Evolutionary conservation across 1,284 basidiomycete species (phyloP).

Genomic region (Trichosporon asahii): DNA sequence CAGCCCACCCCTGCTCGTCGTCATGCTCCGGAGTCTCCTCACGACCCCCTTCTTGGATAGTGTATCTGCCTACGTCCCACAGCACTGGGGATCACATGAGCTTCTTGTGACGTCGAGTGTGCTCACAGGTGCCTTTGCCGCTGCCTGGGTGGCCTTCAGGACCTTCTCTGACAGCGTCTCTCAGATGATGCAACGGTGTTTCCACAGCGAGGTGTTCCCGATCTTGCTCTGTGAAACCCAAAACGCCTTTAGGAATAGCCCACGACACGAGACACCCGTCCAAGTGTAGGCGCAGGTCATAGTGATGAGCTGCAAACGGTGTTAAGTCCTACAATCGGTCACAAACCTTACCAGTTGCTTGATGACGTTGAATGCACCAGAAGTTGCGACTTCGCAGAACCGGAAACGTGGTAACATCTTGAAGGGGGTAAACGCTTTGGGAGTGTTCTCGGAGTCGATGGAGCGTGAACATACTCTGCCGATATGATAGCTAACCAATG

Average conservation of each 20-base stretch:
- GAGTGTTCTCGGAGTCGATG: background rate
- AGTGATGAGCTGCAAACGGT: conserved; percentile 35
- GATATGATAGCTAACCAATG: too few species aligned
- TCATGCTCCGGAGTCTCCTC: conserved; percentile 22
- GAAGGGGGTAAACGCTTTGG: conserved; percentile 20
- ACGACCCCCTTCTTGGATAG: conserved; percentile 24
- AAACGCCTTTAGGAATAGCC: conserved; percentile 42
- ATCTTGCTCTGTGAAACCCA: conserved; percentile 25
- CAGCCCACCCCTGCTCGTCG: background rate
- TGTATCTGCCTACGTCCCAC: conserved; percentile 44
- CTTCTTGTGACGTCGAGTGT: background rate
- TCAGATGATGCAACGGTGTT: conserved; percentile 40
- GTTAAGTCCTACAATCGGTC: background rate
- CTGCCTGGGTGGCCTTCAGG: conserved; percentile 62
- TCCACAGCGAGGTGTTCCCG: conserved; percentile 36
- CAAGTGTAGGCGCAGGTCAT: conserved; percentile 43
- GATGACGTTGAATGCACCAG: conserved; percentile 46
- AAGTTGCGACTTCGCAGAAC: conserved; percentile 38
- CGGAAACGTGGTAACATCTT: conserved; percentile 33
- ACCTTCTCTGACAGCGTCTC: conserved; percentile 72
- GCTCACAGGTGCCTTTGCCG: conserved; percentile 33
- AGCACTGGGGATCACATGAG: conserved; percentile 27
- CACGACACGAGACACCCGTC: conserved; percentile 37
- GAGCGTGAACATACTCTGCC: background rate
- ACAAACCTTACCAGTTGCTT: conserved; percentile 35